Evolutionary conservation across 2,329 filamentous ascomycete genomes (phyloP), one percentile per base, ranked within the genome.

Genomic region (Rugonectria rugulosa): DNA sequence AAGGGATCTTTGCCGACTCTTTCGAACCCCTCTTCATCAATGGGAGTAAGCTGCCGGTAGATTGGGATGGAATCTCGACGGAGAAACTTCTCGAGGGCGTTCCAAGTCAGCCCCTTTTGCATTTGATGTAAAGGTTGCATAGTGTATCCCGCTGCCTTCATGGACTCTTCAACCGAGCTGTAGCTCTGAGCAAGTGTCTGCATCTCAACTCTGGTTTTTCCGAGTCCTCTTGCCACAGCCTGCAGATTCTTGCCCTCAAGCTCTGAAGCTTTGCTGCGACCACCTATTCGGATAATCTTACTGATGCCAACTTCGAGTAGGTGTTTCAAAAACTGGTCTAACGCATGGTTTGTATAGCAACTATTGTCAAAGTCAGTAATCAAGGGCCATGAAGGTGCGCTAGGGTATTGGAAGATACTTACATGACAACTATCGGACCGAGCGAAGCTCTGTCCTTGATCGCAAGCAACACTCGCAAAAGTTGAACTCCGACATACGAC

Each of bases 251-350:
- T n/a, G 12, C 21, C 15, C 19, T 41, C 15, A 3, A 56, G 47
- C 4, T 29, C 12, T 21, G 26, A 15, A 0, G 83, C 86, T 54
- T 85, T 84, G 2, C 80, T 85, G 14, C 78, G 78, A 1, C 77
- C 79, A 0, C 88, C 88, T 5, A 91, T 82, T 0, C 88, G 84
- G 21, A 90, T 79, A 21, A 90, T 77, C 6, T 82, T 74, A 0
- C 70, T 61, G 4, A 82, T 68, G 0, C 74, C 75, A 2, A 72
- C 75, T 6, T 82, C 73, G 0, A 85, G 50, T 0, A 90, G 68
- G 55, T 88, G 81, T 59, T 88, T 82, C 0, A 91, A 74, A 1
- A 90, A 76, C 61, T 84, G 81, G 55, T 84, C 81, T 0, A 83
- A 59, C 0, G 79, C 79, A 48, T 82, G 79, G 36, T 75, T 79